These are phyloP conservation scores for Primulina tabacum DNA, from an alignment of 257 asterid genomes.

Conservation along the genomic window DNA sequence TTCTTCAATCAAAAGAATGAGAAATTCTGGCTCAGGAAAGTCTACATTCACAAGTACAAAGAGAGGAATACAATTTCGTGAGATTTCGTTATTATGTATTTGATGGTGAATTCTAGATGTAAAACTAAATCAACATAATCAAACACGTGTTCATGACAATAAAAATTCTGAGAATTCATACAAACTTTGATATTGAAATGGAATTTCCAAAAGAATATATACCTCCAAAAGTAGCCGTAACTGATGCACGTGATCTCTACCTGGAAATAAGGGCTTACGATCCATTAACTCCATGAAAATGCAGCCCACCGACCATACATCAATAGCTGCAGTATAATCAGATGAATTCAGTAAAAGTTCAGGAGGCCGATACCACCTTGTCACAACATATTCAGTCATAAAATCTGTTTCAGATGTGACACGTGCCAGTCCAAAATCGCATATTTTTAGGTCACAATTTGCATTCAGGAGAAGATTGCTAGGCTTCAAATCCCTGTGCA, in stretches of 20 bases:
- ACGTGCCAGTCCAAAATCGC: slow-evolving; percentile 97
- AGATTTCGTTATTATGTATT: too few relatives aligned
- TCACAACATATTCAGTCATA: slow-evolving; percentile 97
- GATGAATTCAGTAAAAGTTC: slow-evolving; percentile 85
- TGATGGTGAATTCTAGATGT: neutral
- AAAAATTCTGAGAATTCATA: neutral
- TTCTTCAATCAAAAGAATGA: neutral
- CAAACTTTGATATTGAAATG: neutral
- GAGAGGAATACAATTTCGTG: too few relatives aligned
- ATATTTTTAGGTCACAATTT: slow-evolving; percentile 91
- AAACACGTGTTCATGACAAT: neutral
- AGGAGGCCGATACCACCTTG: slow-evolving; percentile 97
- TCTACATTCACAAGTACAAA: too few relatives aligned
- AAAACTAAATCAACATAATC: neutral
- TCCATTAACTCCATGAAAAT: slow-evolving; percentile 99
- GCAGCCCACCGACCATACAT: slow-evolving; percentile 99
- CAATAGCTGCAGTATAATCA: slow-evolving; percentile 93
- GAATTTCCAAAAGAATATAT: slow-evolving; percentile 13
- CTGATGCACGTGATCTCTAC: slow-evolving; percentile 98
- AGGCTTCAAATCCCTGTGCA: slow-evolving; percentile 93
- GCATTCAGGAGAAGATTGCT: slow-evolving; percentile 96
- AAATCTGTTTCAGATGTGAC: slow-evolving; percentile 92
- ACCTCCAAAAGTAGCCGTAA: slow-evolving; percentile 96
- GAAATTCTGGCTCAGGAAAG: neutral
- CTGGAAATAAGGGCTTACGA: slow-evolving; percentile 91